phyloP scores from a whole-genome alignment of 164 flowering plant species.

The Pachysandra terminalis region DNA sequence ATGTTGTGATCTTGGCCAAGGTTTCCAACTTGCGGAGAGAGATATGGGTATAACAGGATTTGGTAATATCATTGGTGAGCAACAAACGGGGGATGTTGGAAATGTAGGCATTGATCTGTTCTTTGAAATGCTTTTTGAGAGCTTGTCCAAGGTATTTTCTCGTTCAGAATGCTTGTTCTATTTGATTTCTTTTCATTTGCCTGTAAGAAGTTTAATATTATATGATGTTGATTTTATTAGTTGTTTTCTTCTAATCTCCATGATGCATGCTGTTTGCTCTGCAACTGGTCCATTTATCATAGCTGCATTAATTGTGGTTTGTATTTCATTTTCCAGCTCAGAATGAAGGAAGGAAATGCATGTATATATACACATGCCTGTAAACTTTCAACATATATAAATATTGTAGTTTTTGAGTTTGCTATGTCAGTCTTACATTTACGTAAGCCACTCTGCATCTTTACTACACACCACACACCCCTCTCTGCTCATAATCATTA shows the following conservation, averaged over 20 bases:
- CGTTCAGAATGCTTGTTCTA: constrained; percentile 2
- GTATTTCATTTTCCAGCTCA: too few relatives aligned
- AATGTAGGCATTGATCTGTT: constrained; percentile 97
- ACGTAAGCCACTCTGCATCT: too few relatives aligned
- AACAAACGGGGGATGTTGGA: constrained; percentile 97
- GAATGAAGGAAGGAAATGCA: too few relatives aligned
- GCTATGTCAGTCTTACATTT: too few relatives aligned
- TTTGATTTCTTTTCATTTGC: not conserved
- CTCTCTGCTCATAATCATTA: too few relatives aligned
- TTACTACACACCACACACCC: too few relatives aligned
- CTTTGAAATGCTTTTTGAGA: constrained; percentile 98
- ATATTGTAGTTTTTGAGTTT: too few relatives aligned
- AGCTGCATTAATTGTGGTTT: too few relatives aligned
- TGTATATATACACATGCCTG: too few relatives aligned
- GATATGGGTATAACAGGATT: constrained; percentile 98
- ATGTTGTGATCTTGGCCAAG: constrained; percentile 91
- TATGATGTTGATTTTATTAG: not conserved
- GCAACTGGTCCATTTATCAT: too few relatives aligned
- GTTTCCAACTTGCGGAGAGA: constrained; percentile 95
- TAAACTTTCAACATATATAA: too few relatives aligned
- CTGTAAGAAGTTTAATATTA: constrained; percentile 2
- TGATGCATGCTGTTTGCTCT: too few relatives aligned
- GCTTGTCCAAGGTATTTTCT: constrained; percentile 81
- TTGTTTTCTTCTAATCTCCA: not conserved
- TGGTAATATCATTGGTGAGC: constrained; percentile 97